A percentile compares a stretch with the other conserved stretches of the same genome.
Evolutionary conservation across 2,329 filamentous ascomycete genomes (phyloP).

Genomic region (Diplocarpon mali): DNA sequence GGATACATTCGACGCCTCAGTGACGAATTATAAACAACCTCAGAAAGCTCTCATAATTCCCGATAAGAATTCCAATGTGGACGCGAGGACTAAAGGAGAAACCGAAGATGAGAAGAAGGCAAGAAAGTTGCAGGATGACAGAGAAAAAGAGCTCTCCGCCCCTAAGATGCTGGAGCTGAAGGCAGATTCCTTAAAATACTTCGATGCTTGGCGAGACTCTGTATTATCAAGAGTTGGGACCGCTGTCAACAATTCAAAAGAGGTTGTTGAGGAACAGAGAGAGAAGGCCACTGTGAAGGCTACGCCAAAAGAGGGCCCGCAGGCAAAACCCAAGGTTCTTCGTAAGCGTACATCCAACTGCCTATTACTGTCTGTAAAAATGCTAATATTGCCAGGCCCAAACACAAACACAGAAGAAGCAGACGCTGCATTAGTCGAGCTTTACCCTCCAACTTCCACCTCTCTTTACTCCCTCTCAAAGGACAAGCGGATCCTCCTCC

Average conservation of each 20-base stretch:
- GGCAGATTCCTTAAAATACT: conserved; percentile 57
- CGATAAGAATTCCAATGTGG: conserved; percentile 29
- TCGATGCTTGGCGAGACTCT: conserved; percentile 68
- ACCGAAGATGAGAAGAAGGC: conserved; percentile 25
- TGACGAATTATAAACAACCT: conserved; percentile 17
- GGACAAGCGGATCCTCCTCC: conserved; percentile 53
- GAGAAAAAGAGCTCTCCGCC: conserved; percentile 38
- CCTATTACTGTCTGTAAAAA: neutral
- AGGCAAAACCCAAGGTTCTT: conserved; percentile 20
- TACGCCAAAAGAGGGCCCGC: conserved; percentile 12
- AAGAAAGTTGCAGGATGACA: conserved; percentile 24
- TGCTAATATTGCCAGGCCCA: conserved; percentile 18
- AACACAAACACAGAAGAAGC: conserved; percentile 35
- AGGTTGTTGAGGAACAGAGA: conserved; percentile 27
- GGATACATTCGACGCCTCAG: conserved; percentile 37
- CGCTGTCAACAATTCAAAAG: conserved; percentile 44
- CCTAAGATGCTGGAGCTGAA: conserved; percentile 52
- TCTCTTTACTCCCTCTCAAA: conserved; percentile 46
- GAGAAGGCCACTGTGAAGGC: conserved; percentile 23
- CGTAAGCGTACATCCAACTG: conserved; percentile 16
- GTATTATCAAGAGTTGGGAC: conserved; percentile 63
- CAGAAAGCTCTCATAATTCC: conserved; percentile 24
- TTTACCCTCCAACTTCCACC: conserved; percentile 50
- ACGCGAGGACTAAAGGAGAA: conserved; percentile 24
- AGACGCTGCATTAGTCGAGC: conserved; percentile 36